Evolutionary conservation across 805 yeast species (phyloP).

Genomic region (Tetrapisispora phaffii): DNA sequence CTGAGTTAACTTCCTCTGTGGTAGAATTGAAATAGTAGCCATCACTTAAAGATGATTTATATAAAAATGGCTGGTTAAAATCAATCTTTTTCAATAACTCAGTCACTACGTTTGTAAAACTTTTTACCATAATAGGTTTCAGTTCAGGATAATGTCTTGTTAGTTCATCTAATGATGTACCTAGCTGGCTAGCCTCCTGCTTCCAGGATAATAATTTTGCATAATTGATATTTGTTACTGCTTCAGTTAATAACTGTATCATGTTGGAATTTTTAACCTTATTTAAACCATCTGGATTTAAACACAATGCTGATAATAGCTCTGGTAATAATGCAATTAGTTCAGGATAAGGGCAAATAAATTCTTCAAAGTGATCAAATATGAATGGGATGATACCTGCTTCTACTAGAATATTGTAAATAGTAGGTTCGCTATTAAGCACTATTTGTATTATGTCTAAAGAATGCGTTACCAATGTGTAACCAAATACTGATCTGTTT

Average conservation of each 20-base stretch:
- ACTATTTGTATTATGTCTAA: conserved; percentile 58
- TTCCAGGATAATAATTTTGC: conserved; percentile 46
- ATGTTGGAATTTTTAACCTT: conserved; percentile 37
- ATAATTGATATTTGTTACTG: conserved; percentile 39
- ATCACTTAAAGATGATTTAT: conserved; percentile 27
- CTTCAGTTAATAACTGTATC: conserved; percentile 38
- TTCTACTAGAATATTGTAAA: conserved; percentile 70
- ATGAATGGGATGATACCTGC: conserved; percentile 61
- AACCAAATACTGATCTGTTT: conserved; percentile 57
- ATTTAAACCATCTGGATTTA: conserved; percentile 62
- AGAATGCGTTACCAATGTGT: conserved; percentile 48
- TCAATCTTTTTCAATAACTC: conserved; percentile 35
- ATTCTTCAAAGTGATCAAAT: conserved; percentile 43
- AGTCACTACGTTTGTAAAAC: conserved; percentile 37
- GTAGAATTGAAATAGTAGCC: conserved; percentile 36
- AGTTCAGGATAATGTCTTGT: conserved; percentile 75
- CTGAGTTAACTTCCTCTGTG: conserved; percentile 34
- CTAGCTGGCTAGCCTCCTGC: conserved; percentile 48
- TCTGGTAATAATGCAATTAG: conserved; percentile 57
- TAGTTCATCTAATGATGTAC: conserved; percentile 65
- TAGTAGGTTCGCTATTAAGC: conserved; percentile 85
- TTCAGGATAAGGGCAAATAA: conserved; percentile 50
- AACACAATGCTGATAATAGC: conserved; percentile 70
- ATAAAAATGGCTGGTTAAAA: conserved; percentile 37
- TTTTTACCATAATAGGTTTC: conserved; percentile 46